Evolutionary conservation across 2,329 filamentous ascomycete species (phyloP), one percentile per base, ranked within the genome.

Genomic region (Keithomyces neogunnii): DNA sequence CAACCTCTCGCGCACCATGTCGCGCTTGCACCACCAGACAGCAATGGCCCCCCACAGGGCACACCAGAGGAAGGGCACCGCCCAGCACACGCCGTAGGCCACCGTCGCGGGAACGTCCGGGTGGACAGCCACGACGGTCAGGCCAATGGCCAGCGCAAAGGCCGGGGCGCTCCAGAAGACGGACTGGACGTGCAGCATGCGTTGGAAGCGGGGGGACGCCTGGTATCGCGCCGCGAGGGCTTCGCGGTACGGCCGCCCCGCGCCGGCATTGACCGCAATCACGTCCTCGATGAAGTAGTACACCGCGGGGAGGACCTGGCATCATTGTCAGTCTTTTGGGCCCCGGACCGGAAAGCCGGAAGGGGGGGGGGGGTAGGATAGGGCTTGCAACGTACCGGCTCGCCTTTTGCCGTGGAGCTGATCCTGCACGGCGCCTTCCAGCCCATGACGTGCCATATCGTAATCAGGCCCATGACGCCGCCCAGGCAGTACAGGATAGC

Each of bases 231-330:
- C 71, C 28, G 70, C 65, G 30, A 71, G 59, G 8, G 69, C 70
- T 50, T 73, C 69, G 43, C 71, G 65, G 44, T 66, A 73, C 0
- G 69, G 68, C 36, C 67, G 63, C n/a, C 69, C 69, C 8, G 80
- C 82, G 3, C 74, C 76, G 26, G 81, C 83, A 60, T 86, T 84
- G 40, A 87, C 84, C 4, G 80, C 82, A 11, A 85, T 75, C 29
- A 85, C 74, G 58, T 87, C 84, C 64, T 87, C 84, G 30, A 86
- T 78, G 32, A 86, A 73, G 47, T 83, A 84, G 57, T 84, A 83
- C 2, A 79, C 73, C 2, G 80, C 76, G 0, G 84, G 84, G 3
- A 77, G 73, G 52, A 85, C 77, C 62, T 70, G 30, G 19, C 19
- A 19, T 19, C 19, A 19, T 19, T 8, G 13, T 9, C 40, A 30